Base-by-base conservation (phyloP, 257 asterid species). In the Nicotiana tomentosiformis region DNA sequence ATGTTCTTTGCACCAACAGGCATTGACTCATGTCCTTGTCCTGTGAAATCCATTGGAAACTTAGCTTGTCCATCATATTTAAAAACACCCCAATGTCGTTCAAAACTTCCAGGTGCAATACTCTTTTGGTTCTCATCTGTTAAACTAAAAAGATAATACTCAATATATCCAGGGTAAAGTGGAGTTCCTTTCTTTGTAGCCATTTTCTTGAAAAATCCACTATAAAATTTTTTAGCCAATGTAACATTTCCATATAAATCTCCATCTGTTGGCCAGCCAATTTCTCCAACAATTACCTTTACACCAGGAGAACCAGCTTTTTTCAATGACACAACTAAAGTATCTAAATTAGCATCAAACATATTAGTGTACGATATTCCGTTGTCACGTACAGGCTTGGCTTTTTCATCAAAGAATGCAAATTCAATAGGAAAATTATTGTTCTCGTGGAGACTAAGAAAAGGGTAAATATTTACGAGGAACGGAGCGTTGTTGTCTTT, bases 261-360 rank as follows among this genome's bases (percentile, higher is more conserved):
- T 29, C 97, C 98, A 66, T 92, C 95, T 3, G 98, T 93, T 2
- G 98, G 98, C 97, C 97, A 94, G 9, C 98, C 98, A 9, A 92
- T 87, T 69, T 90, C 94, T 0, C 97, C 98, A 7, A 92, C 77
- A 32, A 89, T 67, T 23, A 94, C 84, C 8, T 82, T 88, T 8
- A 92, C 68, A 1, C 86, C 66, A 0, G 83, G 82, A 2, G 78
- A 79, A 3, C 88, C 88, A n/a, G 85, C 86, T 82, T 89, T 93
- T 49, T 46, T 88, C 53, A 95, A 0, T 0, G 97, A 84, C 84
- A 84, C 84, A 0, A 87, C 91, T 4, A 89, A 88, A 0, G 93
- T 90, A 84, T 94, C 98, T 5, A 90, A 82, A 77, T 91, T 89
- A 0, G 96, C 97, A 18, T 95, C 97, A 6, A 95, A 82, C 92